Percentiles rank a stretch among this genome's conserved stretches.
Evolutionary conservation across 1,284 basidiomycete species (phyloP).

Genomic region (Ganoderma sinense): DNA sequence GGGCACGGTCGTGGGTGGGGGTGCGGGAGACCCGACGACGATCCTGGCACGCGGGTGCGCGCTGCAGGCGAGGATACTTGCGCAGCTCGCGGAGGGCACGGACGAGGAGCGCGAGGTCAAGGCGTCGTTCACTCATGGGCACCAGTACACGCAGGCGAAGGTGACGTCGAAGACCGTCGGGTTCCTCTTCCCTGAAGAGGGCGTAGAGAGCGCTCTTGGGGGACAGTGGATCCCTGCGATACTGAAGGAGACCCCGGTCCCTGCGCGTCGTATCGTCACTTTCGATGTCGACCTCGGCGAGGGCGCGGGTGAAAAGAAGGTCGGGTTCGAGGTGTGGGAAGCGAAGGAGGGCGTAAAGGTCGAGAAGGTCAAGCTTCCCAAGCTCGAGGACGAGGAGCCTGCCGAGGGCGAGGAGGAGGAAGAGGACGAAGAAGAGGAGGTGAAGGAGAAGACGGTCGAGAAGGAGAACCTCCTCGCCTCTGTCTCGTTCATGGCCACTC

Average conservation of each 20-base stretch:
- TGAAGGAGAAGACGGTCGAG: conserved; percentile 72
- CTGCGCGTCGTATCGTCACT: conserved; percentile 75
- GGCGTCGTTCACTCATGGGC: conserved; percentile 58
- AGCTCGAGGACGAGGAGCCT: conserved; percentile 56
- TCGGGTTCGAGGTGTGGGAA: conserved; percentile 90
- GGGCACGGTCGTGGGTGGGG: conserved; percentile 74
- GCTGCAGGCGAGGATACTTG: conserved; percentile 82
- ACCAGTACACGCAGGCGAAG: conserved; percentile 52
- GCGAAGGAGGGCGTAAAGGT: conserved; percentile 83
- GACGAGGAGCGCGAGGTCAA: conserved; percentile 61
- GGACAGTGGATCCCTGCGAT: conserved; percentile 75
- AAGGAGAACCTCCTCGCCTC: conserved; percentile 69
- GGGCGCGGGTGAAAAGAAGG: conserved; percentile 50
- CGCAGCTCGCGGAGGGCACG: conserved; percentile 50
- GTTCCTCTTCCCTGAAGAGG: conserved; percentile 76
- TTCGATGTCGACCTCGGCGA: conserved; percentile 75
- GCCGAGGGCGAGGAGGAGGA: conserved; percentile 69
- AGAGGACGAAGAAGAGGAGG: conserved; percentile 56
- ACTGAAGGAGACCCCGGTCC: conserved; percentile 80
- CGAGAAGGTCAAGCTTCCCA: conserved; percentile 66
- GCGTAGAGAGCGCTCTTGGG: conserved; percentile 54
- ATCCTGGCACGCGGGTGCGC: conserved; percentile 91
- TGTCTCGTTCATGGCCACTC: conserved; percentile 58
- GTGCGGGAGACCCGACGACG: conserved; percentile 85
- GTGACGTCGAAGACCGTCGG: conserved; percentile 80